Percentiles rank a stretch among this genome's conserved stretches.
Evolutionary conservation across 371 early-diverging fungal genomes (phyloP).

Genomic region (Lichtheimia hyalospora): DNA sequence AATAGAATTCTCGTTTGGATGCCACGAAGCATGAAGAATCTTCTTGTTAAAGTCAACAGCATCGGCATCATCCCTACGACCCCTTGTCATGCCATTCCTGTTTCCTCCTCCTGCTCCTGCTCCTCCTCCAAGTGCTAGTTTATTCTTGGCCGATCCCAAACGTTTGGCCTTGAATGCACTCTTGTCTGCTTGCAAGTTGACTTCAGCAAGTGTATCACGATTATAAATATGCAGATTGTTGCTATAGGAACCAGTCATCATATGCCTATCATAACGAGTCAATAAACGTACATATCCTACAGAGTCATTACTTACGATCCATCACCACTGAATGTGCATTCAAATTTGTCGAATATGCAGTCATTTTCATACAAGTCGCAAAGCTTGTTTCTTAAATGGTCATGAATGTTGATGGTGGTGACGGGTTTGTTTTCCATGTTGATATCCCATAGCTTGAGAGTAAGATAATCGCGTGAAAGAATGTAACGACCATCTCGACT

Average conservation of each 20-base stretch:
- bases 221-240: conserved; percentile 94
- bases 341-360: conserved; percentile 98
- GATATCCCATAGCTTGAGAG: conserved; percentile 95
- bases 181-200: conserved; percentile 94
- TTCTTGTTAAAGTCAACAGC: conserved; percentile 89
- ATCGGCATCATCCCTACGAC: conserved; percentile 82
- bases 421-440: conserved; percentile 93
- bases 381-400: conserved; percentile 87
- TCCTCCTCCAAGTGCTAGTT: conserved; percentile 25
- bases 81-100: conserved; percentile 19
- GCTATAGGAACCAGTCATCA: conserved; percentile 95
- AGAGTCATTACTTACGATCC: conserved; percentile 44
- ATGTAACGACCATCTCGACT: conserved; percentile 95
- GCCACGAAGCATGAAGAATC: conserved; percentile 96
- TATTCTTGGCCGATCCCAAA: conserved; percentile 59
- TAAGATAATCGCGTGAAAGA: conserved; percentile 92
- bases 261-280: conserved; percentile 33
- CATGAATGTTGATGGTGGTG: conserved; percentile 88
- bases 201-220: conserved; percentile 67
- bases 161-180: conserved; percentile 93
- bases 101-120: conserved; percentile 11
- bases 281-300: too few species aligned
- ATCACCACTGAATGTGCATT: conserved; percentile 92
- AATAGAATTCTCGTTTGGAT: conserved; percentile 92
- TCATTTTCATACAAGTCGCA: conserved; percentile 98